Percentiles rank a stretch among this genome's conserved stretches.
Evolutionary conservation across 352 stramenopile species (phyloP).

Genomic region (Phytophthora niederhauseri): DNA sequence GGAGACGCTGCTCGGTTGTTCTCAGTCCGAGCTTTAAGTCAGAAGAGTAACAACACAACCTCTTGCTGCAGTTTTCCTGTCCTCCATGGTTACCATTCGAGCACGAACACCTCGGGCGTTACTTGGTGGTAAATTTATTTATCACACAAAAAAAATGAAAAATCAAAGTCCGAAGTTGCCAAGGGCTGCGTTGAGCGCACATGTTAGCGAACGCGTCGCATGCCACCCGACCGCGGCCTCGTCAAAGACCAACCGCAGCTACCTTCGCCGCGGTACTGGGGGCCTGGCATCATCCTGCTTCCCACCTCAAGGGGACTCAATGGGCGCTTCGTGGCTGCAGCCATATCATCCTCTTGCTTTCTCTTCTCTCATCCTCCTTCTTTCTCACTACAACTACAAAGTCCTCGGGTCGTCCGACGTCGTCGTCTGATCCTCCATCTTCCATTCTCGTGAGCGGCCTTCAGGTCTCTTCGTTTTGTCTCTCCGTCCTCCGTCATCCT

Average conservation of each 20-base stretch:
- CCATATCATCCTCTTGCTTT: conserved; percentile 41
- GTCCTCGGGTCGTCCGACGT: conserved; percentile 38
- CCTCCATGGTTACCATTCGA: conserved; percentile 1
- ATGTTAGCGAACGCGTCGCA: conserved; percentile 13
- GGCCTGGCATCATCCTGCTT: conserved; percentile 36
- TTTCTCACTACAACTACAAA: conserved; percentile 56
- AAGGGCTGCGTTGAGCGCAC: conserved; percentile 30
- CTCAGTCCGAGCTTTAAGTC: conserved; percentile 19
- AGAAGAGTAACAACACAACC: conserved; percentile 6
- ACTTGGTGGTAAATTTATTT: conserved; percentile 54
- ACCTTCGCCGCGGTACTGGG: conserved; percentile 22
- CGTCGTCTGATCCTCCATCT: conserved; percentile 41
- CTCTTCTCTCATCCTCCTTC: conserved; percentile 28
- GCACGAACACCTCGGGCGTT: conserved; percentile 3
- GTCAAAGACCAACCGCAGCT: conserved; percentile 34
- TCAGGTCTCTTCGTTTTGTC: conserved; percentile 42
- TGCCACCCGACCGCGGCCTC: conserved; percentile 31
- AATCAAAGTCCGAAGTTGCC: conserved; percentile 50
- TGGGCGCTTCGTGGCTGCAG: conserved; percentile 33
- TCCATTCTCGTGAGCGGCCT: conserved; percentile 35
- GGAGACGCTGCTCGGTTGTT: conserved; percentile 16
- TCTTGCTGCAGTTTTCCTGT: not conserved
- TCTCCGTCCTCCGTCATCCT: conserved; percentile 15
- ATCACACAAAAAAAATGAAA: conserved; percentile 63
- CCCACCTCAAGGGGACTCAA: conserved; percentile 31